Conservation (phyloP, 768 basidiomycete genomes). For the Cystofilobasidium macerans region DNA sequence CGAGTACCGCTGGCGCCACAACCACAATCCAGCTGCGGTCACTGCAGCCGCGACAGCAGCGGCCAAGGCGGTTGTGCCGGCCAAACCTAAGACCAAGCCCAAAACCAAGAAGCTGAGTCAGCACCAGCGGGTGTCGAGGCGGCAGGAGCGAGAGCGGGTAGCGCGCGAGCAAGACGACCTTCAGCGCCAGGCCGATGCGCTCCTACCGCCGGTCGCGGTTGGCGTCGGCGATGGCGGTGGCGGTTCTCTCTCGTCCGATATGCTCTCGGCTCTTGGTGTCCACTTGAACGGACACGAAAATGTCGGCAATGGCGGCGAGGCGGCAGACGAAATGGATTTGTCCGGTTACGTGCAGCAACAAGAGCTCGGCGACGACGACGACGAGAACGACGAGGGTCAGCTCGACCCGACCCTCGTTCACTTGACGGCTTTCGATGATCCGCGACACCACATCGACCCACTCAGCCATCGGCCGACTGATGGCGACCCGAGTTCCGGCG, state of each 20-base stretch:
- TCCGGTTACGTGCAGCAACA: background rate
- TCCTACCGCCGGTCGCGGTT: background rate
- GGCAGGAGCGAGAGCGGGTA: background rate
- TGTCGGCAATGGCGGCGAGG: too few species aligned
- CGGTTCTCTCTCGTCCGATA: background rate
- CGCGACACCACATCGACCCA: background rate
- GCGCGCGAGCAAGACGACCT: background rate
- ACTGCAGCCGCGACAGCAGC: background rate
- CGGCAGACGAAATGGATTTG: background rate
- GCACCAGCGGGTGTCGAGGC: background rate
- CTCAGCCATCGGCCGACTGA: too few species aligned
- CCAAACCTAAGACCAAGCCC: too few species aligned
- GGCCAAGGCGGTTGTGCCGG: background rate
- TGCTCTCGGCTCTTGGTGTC: background rate
- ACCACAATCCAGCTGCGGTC: background rate
- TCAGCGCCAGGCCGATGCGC: background rate
- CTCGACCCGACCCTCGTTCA: background rate
- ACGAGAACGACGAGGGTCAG: background rate
- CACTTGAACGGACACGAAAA: background rate
- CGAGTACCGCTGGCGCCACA: slow-evolving; percentile 2
- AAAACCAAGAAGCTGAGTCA: background rate
- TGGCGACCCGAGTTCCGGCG: background rate
- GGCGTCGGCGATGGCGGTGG: too few species aligned
- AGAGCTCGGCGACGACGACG: background rate
- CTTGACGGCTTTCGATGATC: background rate